A percentile compares a stretch with the other conserved stretches of the same genome.
phyloP scores from a whole-genome alignment of 208 protist species.

The Crithidia thermophila region DNA sequence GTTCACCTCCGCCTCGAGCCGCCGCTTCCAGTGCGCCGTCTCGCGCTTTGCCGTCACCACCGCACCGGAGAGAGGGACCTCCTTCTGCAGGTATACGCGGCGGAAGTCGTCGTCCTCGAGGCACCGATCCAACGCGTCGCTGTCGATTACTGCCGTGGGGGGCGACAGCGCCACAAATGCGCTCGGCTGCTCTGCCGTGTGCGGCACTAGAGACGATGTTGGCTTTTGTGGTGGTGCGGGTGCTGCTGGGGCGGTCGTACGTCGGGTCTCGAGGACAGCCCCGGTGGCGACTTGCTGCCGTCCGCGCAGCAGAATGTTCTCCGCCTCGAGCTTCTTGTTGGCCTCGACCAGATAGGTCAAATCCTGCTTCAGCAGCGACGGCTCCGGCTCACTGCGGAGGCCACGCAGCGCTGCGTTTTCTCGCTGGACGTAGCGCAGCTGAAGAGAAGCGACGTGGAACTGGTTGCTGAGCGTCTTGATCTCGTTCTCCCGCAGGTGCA shows the following conservation, averaged over 20 bases:
- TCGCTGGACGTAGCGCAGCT: constrained; percentile 58
- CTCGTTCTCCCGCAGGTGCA: constrained; percentile 60
- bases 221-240: not conserved
- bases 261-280: not conserved
- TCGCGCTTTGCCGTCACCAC: constrained; percentile 37
- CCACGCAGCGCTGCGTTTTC: constrained; percentile 37
- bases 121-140: not conserved
- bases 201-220: no score
- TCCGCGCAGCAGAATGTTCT: constrained; percentile 52
- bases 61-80: constrained; percentile 50
- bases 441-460: constrained; percentile 42
- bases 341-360: constrained; percentile 67
- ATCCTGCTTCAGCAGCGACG: constrained; percentile 40
- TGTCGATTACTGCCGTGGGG: not conserved
- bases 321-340: constrained; percentile 74
- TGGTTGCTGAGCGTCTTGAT: constrained; percentile 44
- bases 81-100: constrained; percentile 24
- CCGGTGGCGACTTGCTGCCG: constrained; percentile 33
- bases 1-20: constrained; percentile 52
- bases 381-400: constrained; percentile 17
- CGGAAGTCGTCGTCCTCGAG: constrained; percentile 34
- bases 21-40: constrained; percentile 41
- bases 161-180: constrained; percentile 1
- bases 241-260: not conserved
- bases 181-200: not conserved